phyloP scores from a whole-genome alignment of 2,329 filamentous ascomycete genomes.

The Ceratocystis colombiana region DNA sequence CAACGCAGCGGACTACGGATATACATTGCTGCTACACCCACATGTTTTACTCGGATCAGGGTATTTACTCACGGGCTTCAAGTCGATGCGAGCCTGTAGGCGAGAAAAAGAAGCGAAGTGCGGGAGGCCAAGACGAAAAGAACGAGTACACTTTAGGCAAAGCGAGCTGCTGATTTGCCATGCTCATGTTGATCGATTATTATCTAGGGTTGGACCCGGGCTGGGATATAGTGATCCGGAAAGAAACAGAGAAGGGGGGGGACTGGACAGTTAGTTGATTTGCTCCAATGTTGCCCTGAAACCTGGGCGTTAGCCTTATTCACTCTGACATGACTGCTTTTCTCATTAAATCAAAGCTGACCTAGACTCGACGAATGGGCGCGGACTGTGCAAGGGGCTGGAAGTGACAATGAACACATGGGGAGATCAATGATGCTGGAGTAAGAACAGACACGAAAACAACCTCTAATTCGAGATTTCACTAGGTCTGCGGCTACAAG shows the following conservation, averaged over 20 bases:
- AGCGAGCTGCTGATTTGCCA: neutral
- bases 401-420: neutral
- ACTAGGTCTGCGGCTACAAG: no score
- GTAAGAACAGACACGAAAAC: no score
- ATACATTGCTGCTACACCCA: neutral
- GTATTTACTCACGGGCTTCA: neutral
- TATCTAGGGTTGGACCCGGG: neutral
- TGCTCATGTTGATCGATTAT: neutral
- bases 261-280: neutral
- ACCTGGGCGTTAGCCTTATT: neutral
- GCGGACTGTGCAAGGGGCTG: neutral
- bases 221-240: no score
- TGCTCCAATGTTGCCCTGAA: neutral
- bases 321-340: neutral
- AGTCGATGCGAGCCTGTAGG: neutral
- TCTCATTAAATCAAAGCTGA: neutral
- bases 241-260: neutral
- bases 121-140: neutral
- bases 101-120: neutral
- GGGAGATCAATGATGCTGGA: neutral
- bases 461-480: no score
- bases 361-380: neutral
- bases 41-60: slow-evolving; percentile 4
- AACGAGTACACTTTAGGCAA: neutral
- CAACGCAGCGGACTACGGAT: neutral